A percentile compares a stretch with the other conserved stretches of the same genome.
These are phyloP conservation scores for Dryas octopetala DNA, from an alignment of 306 rosid genomes.

Conservation along the genomic window DNA sequence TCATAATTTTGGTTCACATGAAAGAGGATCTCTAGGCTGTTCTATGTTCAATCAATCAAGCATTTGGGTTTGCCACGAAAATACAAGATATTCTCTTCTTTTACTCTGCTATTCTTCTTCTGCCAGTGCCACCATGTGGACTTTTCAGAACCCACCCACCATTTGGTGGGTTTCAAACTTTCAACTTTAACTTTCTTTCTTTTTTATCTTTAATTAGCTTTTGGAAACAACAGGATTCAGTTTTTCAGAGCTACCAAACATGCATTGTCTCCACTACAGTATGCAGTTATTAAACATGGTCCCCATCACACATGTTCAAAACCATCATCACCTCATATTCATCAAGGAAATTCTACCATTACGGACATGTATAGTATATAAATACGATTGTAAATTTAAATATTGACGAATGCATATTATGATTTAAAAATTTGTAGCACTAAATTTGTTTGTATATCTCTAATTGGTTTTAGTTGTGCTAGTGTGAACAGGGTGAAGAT, in stretches of 20 bases:
- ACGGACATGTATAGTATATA: no score
- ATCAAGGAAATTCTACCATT: not conserved
- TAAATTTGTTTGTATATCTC: no score
- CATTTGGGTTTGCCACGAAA: not conserved
- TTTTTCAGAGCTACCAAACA: constrained; percentile 10
- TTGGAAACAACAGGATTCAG: constrained; percentile 14
- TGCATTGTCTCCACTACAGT: constrained; percentile 15
- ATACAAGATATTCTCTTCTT: no score
- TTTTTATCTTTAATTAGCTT: not conserved
- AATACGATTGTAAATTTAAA: no score
- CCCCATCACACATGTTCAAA: constrained; percentile 7
- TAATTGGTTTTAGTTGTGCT: not conserved
- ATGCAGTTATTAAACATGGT: constrained; percentile 17
- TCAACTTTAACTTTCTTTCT: constrained; percentile 14
- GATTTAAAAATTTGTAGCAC: no score
- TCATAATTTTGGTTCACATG: constrained; percentile 9
- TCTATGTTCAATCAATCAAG: constrained; percentile 12
- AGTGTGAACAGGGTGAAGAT: not conserved
- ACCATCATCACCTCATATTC: not conserved
- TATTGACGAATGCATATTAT: no score
- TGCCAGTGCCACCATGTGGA: constrained; percentile 44
- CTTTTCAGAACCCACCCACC: constrained; percentile 64
- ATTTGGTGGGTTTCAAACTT: constrained; percentile 25
- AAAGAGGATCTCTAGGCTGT: not conserved
- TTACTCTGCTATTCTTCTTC: not conserved